Base-by-base conservation (phyloP, 2,329 filamentous ascomycete species). In the Didymella pinodella region DNA sequence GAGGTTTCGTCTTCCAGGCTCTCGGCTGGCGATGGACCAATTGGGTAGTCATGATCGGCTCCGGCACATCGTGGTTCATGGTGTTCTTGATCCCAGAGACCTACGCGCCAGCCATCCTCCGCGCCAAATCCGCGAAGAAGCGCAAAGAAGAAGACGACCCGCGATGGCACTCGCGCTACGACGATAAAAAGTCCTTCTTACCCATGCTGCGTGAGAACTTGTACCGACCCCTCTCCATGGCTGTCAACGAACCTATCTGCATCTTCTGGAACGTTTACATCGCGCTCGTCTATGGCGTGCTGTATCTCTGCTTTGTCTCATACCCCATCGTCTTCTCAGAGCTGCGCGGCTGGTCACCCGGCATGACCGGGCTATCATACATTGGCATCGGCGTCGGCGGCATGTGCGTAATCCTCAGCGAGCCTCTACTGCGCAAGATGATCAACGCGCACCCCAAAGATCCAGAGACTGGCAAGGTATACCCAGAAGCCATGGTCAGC, bases 261-360 rank as follows among this genome's bases (percentile, higher is more conserved):
- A 90, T 93, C 29, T 88, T 88, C 73, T 94, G 87, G 87, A 85
- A 90, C 69, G 75, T 88, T 32, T 90, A 90, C 65, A 86, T 90
- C 63, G 85, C 90, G 0, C 80, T 96, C 38, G 86, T 96, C 34
- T 97, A 97, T 74, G 91, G 88, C 18, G 92, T 96, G 40, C 82
- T 97, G 1, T 95, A 95, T 71, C 86, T 97, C 31, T 96, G 92
- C 77, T 97, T 97, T 79, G 89, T 96, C 16, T 92, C 91, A 12
- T 96, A 96, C 74, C 93, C 93, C 0, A 90, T 96, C 59, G 90
- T 96, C 57, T 97, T 95, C 77, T 82, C 83, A 11, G 81, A 89
- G 40, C 78, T 86, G 57, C 89, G 93, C 18, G 91, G 91, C 60
- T 97, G 93, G 93, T 83, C 83, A 2, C 82, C 89, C 0, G 88